Evolutionary conservation across 371 early-diverging fungal species (phyloP).

Genomic region (Mortierella polycephala): DNA sequence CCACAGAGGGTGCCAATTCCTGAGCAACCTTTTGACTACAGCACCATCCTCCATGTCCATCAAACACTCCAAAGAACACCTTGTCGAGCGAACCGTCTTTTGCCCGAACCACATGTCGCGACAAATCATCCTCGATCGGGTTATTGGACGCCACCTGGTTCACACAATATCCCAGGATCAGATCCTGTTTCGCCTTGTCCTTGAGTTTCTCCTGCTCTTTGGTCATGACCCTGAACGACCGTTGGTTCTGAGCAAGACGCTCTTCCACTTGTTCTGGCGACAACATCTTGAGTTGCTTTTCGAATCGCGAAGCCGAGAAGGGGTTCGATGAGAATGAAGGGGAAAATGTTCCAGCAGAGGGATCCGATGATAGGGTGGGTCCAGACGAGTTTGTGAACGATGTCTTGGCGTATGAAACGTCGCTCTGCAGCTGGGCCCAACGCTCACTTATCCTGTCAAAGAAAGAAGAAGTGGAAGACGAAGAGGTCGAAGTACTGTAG

Average conservation of each 20-base stretch:
- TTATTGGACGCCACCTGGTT: constrained; percentile 70
- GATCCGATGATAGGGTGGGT: neutral
- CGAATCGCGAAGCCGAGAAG: constrained; percentile 12
- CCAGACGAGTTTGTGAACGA: constrained; percentile 13
- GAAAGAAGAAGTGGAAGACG: neutral
- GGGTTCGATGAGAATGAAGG: constrained; percentile 8
- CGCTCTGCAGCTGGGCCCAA: constrained; percentile 9
- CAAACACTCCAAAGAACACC: constrained; percentile 70
- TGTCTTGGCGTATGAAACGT: constrained; percentile 1
- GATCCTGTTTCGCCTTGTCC: constrained; percentile 17
- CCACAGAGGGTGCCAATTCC: constrained; percentile 54
- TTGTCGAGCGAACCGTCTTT: constrained; percentile 39
- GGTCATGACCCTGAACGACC: constrained; percentile 23
- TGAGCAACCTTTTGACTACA: constrained; percentile 60
- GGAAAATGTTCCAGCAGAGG: neutral
- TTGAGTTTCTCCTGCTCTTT: constrained; percentile 17
- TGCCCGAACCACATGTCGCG: constrained; percentile 34
- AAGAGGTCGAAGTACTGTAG: constrained; percentile 2
- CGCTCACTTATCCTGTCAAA: no score
- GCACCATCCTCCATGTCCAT: constrained; percentile 70
- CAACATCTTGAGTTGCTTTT: constrained; percentile 46
- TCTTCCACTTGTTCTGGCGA: constrained; percentile 43
- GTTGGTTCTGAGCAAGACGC: constrained; percentile 39
- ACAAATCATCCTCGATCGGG: constrained; percentile 66
- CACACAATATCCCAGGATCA: constrained; percentile 42